phyloP scores from a whole-genome alignment of 2,329 filamentous ascomycete species.

The Dactylellina drechsleri region DNA sequence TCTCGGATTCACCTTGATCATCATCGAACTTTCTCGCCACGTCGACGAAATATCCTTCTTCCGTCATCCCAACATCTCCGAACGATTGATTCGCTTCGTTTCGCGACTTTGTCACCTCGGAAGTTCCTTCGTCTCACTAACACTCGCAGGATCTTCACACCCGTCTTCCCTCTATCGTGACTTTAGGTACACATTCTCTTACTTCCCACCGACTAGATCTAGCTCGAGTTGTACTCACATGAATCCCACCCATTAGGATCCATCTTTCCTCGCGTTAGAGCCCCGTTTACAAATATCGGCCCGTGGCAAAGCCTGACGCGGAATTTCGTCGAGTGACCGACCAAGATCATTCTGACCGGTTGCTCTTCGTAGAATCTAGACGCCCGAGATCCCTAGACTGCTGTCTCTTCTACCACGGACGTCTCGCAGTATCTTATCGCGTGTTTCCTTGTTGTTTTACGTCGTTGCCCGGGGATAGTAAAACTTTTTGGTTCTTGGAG shows the following conservation, averaged over 20 bases:
- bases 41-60: no score
- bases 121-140: constrained; percentile 22
- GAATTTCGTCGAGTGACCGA: background rate
- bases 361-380: constrained; percentile 2
- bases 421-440: constrained; percentile 5
- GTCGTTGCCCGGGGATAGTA: constrained; percentile 30
- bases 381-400: no score
- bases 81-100: background rate
- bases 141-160: constrained; percentile 21
- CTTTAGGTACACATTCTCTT: background rate
- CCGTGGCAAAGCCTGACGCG: background rate
- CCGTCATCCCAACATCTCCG: no score
- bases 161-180: background rate
- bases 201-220: background rate
- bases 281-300: background rate
- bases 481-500: constrained; percentile 10
- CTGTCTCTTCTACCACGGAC: background rate
- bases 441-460: constrained; percentile 10
- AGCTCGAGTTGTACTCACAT: background rate
- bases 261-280: constrained; percentile 9
- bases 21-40: no score
- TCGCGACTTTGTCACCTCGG: constrained; percentile 10
- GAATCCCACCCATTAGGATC: background rate
- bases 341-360: background rate
- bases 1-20: background rate